Conservation (phyloP, 805 yeast genomes). For the Groenewaldozyma salmanticensis region DNA sequence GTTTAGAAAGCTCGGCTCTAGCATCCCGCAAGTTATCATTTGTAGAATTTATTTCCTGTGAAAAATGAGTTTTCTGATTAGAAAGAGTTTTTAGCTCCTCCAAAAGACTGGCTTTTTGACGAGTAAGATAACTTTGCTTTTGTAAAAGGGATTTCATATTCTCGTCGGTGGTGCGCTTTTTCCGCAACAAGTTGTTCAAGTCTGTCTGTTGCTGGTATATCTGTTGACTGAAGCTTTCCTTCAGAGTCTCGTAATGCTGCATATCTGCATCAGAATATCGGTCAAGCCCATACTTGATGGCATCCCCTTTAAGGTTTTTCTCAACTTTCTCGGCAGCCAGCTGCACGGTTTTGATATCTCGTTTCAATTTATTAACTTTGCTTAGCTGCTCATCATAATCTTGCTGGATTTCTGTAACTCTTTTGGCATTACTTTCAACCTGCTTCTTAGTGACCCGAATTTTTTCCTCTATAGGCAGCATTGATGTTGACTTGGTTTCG, state of each 20-base stretch:
- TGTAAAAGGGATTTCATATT: constrained; percentile 12
- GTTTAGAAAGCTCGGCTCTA: constrained; percentile 14
- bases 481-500: constrained; percentile 36
- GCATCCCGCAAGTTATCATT: constrained; percentile 18
- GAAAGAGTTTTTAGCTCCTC: constrained; percentile 31
- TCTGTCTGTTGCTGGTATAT: constrained; percentile 19
- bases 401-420: constrained; percentile 38
- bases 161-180: constrained; percentile 19
- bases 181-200: constrained; percentile 16
- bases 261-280: constrained; percentile 42
- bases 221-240: constrained; percentile 36
- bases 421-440: constrained; percentile 32
- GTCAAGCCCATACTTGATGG: constrained; percentile 26
- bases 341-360: constrained; percentile 39
- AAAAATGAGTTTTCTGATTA: constrained; percentile 29
- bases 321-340: constrained; percentile 34
- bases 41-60: constrained; percentile 18
- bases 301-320: constrained; percentile 24
- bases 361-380: constrained; percentile 33
- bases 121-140: constrained; percentile 12
- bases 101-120: constrained; percentile 11
- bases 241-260: constrained; percentile 47
- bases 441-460: constrained; percentile 40
- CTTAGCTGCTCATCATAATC: constrained; percentile 47
- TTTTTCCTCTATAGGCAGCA: constrained; percentile 57